Conservation (phyloP, 257 asterid genomes). For the Solanum rostratum region DNA sequence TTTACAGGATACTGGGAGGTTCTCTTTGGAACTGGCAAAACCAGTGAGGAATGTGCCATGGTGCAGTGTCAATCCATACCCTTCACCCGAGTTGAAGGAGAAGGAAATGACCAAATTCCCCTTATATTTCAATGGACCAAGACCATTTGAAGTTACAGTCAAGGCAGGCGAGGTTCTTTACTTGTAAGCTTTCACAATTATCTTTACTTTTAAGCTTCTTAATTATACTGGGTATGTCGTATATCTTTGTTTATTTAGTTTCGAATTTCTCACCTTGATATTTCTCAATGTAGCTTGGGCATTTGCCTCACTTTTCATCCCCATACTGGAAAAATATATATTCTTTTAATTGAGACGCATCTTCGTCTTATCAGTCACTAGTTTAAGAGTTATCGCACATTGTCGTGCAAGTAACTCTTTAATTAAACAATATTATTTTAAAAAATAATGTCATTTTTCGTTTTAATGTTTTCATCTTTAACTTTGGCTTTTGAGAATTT, state of each 20-base stretch:
- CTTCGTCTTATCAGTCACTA: neutral
- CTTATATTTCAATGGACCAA: conserved; percentile 64
- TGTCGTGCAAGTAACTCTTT: neutral
- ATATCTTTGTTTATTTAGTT: neutral
- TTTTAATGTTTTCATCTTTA: neutral
- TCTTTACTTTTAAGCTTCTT: neutral
- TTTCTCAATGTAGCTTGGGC: neutral
- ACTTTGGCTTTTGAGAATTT: neutral
- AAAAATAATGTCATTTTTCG: neutral
- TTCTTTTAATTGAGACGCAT: neutral
- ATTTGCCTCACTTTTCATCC: neutral
- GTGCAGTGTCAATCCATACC: conserved; percentile 87
- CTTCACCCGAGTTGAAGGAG: conserved; percentile 34
- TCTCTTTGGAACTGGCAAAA: conserved; percentile 53
- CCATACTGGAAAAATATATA: neutral
- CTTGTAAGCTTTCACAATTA: conserved; percentile 38
- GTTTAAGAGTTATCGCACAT: neutral
- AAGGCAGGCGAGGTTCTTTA: conserved; percentile 86
- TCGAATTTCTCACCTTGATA: neutral
- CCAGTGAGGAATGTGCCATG: conserved; percentile 59
- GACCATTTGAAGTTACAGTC: conserved; percentile 80
- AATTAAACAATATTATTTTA: neutral
- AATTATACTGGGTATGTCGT: no score
- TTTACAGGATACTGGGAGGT: conserved; percentile 55
- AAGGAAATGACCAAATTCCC: conserved; percentile 53